A percentile compares a stretch with the other conserved stretches of the same genome.
phyloP scores from a whole-genome alignment of 805 yeast genomes.

The Candida easanensis region DNA sequence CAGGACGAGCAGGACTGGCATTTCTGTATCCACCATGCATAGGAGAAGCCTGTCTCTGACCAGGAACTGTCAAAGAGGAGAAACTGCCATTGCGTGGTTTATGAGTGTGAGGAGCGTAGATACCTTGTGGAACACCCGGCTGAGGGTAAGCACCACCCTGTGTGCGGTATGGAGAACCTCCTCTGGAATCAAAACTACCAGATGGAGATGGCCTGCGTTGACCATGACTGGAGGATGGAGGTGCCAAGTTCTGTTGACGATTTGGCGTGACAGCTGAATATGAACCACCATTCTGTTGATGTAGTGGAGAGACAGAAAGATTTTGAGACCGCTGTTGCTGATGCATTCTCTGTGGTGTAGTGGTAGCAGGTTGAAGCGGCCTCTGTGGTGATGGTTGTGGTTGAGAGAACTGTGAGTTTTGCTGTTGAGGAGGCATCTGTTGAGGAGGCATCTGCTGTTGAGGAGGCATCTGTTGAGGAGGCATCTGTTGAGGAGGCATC shows the following conservation, averaged over 20 bases:
- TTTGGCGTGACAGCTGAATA: not conserved
- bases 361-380: not conserved
- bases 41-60: slow-evolving; percentile 10
- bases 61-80: slow-evolving; percentile 11
- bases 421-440: not conserved
- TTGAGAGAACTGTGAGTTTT: not conserved
- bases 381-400: slow-evolving; percentile 1
- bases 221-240: slow-evolving; percentile 4
- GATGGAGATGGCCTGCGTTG: slow-evolving; percentile 10
- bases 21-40: slow-evolving; percentile 3
- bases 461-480: not conserved
- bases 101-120: not conserved
- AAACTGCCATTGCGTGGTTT: slow-evolving; percentile 7
- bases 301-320: not conserved
- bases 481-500: not conserved
- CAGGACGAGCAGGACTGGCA: slow-evolving; percentile 10
- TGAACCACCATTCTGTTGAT: slow-evolving; percentile 1
- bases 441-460: not conserved
- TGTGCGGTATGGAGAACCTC: slow-evolving; percentile 15
- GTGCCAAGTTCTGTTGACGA: slow-evolving; percentile 8
- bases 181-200: slow-evolving; percentile 13
- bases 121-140: not conserved
- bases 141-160: slow-evolving; percentile 7
- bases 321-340: not conserved
- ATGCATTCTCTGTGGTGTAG: slow-evolving; percentile 3